Evolutionary conservation across 1,284 basidiomycete genomes (phyloP).

Genomic region (Moniliella sp.): DNA sequence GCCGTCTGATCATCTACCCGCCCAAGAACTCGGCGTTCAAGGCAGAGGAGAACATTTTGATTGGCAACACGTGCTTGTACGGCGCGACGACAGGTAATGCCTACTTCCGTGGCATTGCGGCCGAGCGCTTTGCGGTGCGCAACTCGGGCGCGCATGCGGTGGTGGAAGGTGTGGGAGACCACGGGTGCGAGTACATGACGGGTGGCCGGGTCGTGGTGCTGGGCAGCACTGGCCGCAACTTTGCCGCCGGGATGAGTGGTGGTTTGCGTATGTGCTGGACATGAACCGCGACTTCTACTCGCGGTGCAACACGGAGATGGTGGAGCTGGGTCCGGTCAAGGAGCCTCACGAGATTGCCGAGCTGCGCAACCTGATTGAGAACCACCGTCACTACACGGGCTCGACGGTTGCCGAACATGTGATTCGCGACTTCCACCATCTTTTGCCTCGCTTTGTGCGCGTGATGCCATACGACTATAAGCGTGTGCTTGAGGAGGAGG

Average conservation of each 20-base stretch:
- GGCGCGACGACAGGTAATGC: slow-evolving; percentile 19
- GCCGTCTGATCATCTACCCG: slow-evolving; percentile 24
- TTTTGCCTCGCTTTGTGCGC: slow-evolving; percentile 25
- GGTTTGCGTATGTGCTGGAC: slow-evolving; percentile 27
- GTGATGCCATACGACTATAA: slow-evolving; percentile 31
- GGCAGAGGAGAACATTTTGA: slow-evolving; percentile 25
- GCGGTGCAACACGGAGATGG: slow-evolving; percentile 28
- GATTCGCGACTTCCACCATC: slow-evolving; percentile 27
- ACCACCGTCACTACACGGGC: slow-evolving; percentile 29
- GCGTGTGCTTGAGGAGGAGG: slow-evolving; percentile 28
- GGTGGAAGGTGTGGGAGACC: slow-evolving; percentile 25
- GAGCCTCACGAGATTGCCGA: slow-evolving; percentile 27
- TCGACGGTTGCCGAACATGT: slow-evolving; percentile 25
- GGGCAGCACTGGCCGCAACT: slow-evolving; percentile 19
- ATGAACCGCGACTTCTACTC: slow-evolving; percentile 23
- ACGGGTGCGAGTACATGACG: slow-evolving; percentile 20
- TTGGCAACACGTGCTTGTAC: slow-evolving; percentile 20
- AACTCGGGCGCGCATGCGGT: slow-evolving; percentile 28
- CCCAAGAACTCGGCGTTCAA: slow-evolving; percentile 25
- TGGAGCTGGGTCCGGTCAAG: slow-evolving; percentile 23
- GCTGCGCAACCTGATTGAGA: slow-evolving; percentile 29
- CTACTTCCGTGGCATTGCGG: slow-evolving; percentile 25
- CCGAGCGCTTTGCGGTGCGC: slow-evolving; percentile 25
- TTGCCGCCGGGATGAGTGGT: slow-evolving; percentile 21
- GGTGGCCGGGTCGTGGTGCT: slow-evolving; percentile 21